These are phyloP conservation scores for Pistacia atlantica DNA, from an alignment of 345 rosid species.

Conservation along the genomic window DNA sequence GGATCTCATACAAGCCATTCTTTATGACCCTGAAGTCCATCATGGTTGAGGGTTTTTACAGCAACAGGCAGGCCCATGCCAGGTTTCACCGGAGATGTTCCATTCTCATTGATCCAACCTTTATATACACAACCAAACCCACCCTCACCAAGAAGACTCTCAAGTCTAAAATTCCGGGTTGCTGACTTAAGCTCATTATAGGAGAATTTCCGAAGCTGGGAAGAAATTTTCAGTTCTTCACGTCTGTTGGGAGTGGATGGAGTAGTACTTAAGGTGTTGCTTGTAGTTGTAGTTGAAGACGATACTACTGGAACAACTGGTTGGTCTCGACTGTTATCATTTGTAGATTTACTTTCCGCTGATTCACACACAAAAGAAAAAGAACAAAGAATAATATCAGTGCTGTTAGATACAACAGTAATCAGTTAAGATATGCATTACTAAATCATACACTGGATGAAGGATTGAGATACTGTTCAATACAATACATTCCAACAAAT, in stretches of 20 bases:
- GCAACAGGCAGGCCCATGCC: conserved; percentile 52
- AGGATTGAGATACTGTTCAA: neutral
- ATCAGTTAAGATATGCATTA: neutral
- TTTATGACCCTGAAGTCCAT: conserved; percentile 62
- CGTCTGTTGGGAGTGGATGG: conserved; percentile 28
- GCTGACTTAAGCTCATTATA: conserved; percentile 40
- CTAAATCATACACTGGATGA: neutral
- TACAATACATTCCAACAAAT: neutral
- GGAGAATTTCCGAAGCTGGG: conserved; percentile 42
- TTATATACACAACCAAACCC: conserved; percentile 62
- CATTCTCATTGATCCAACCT: conserved; percentile 49
- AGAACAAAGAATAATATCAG: neutral
- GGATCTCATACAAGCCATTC: conserved; percentile 59
- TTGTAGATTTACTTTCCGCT: conserved; percentile 38
- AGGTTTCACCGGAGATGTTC: conserved; percentile 40
- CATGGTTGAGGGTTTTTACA: conserved; percentile 51
- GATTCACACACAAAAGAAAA: conserved; percentile 12
- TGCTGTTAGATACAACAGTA: neutral
- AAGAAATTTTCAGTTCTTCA: conserved; percentile 41
- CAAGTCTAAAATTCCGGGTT: conserved; percentile 40
- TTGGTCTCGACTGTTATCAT: conserved; percentile 34
- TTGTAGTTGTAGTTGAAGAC: conserved; percentile 28
- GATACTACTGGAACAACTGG: conserved; percentile 33
- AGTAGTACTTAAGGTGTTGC: conserved; percentile 33
- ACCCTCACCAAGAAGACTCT: conserved; percentile 46